Evolutionary conservation across 352 stramenopile species (phyloP).

Genomic region (Albugo candida): DNA sequence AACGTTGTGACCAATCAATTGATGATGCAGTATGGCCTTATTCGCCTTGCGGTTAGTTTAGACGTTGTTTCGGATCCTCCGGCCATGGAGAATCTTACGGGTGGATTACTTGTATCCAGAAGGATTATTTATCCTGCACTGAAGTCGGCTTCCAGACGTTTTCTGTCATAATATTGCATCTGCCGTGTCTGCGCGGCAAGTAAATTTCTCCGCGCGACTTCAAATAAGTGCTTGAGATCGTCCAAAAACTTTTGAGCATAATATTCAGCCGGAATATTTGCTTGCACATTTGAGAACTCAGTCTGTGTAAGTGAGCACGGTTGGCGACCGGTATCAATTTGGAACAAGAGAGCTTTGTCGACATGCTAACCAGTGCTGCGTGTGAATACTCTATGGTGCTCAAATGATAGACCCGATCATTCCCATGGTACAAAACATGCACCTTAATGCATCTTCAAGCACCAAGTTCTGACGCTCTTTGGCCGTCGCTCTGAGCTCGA

Average conservation of each 20-base stretch:
- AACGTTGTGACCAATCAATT: no score
- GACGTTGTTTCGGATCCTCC: no score
- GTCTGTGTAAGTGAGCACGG: background rate
- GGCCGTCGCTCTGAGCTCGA: background rate
- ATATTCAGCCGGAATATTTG: background rate
- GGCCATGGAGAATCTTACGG: no score
- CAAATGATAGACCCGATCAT: background rate
- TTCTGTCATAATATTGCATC: background rate
- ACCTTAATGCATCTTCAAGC: slow-evolving; percentile 2
- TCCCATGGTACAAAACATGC: background rate
- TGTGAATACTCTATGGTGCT: slow-evolving; percentile 7
- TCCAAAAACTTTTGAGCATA: background rate
- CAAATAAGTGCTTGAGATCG: background rate
- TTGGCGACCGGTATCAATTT: slow-evolving; percentile 5
- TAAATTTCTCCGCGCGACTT: background rate
- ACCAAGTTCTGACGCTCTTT: slow-evolving; percentile 1
- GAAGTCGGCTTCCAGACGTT: background rate
- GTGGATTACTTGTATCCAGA: no score
- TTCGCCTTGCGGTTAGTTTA: background rate
- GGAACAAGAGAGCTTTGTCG: slow-evolving; percentile 2
- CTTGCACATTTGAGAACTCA: background rate
- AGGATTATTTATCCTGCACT: no score
- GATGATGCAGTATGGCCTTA: no score
- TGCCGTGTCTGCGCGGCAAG: background rate
- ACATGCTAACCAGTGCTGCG: slow-evolving; percentile 2